Percentiles rank a stretch among this genome's conserved stretches.
Evolutionary conservation across 805 yeast species (phyloP).

Genomic region (Wickerhamomyces strasburgensis): DNA sequence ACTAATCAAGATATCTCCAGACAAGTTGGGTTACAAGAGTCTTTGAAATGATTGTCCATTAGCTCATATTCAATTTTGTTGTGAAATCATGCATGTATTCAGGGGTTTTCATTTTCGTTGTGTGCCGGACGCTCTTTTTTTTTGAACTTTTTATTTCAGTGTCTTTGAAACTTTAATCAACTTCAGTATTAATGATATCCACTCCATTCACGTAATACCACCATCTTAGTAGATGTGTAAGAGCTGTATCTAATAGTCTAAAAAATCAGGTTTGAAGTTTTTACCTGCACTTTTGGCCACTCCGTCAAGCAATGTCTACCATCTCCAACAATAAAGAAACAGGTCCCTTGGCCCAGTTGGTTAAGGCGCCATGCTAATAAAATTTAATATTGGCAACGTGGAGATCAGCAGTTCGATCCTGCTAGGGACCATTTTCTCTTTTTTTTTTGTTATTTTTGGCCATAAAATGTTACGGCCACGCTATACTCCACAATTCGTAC

Average conservation of each 20-base stretch:
- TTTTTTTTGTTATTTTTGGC: neutral
- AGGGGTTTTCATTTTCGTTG: no score
- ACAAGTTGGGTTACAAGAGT: conserved; percentile 2
- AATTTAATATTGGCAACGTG: no score
- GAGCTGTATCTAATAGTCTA: no score
- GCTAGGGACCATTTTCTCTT: conserved; percentile 61
- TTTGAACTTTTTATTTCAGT: no score
- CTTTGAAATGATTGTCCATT: conserved; percentile 1
- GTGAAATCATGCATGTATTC: no score
- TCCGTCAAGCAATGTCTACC: neutral
- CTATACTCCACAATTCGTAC: no score
- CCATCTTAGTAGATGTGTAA: no score
- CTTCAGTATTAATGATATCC: no score
- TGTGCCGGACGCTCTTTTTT: no score
- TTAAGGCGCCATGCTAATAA: conserved; percentile 58
- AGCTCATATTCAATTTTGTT: neutral
- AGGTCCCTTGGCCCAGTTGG: conserved; percentile 59
- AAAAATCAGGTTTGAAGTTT: no score
- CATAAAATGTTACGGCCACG: neutral
- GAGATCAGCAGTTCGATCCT: conserved; percentile 84
- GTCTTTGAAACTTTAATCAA: no score
- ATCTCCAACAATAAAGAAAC: neutral
- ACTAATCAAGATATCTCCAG: neutral
- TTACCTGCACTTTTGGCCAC: neutral
- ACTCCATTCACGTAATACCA: no score